Evolutionary conservation across 1,139 yeast genomes (phyloP).

Genomic region (Geotrichum reessii): DNA sequence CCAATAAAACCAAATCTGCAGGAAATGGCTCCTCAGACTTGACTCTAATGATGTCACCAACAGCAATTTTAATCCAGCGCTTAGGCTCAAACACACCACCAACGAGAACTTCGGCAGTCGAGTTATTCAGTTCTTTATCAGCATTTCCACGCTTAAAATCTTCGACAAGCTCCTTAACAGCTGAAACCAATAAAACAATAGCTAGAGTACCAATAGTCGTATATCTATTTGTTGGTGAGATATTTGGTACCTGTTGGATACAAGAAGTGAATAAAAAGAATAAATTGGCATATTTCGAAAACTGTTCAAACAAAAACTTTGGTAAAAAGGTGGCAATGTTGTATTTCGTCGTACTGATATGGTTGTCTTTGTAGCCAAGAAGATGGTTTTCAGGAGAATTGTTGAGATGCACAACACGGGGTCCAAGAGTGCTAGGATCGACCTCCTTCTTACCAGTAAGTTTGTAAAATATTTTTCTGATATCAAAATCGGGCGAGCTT

Average conservation of each 20-base stretch:
- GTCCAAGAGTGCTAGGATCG: constrained; percentile 41
- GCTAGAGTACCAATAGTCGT: constrained; percentile 90
- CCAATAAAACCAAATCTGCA: constrained; percentile 77
- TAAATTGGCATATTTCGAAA: constrained; percentile 92
- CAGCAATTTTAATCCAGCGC: constrained; percentile 83
- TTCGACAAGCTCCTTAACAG: constrained; percentile 83
- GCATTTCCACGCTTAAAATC: constrained; percentile 86
- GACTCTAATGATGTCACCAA: constrained; percentile 86
- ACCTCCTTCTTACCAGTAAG: constrained; percentile 39
- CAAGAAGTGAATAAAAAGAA: constrained; percentile 88
- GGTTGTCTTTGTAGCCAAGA: constrained; percentile 67
- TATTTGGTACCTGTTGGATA: constrained; percentile 95
- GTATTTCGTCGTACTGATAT: constrained; percentile 94
- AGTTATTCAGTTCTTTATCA: constrained; percentile 81
- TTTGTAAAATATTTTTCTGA: constrained; percentile 49
- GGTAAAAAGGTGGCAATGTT: constrained; percentile 91
- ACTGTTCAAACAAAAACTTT: constrained; percentile 91
- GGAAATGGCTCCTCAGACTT: constrained; percentile 89
- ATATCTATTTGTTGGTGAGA: constrained; percentile 91
- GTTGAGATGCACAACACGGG: constrained; percentile 68
- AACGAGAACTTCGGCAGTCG: constrained; percentile 66
- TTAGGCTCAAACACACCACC: constrained; percentile 59
- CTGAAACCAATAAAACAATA: constrained; percentile 82
- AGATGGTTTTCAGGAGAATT: constrained; percentile 49
- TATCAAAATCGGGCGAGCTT: constrained; percentile 47